These are phyloP conservation scores for Trypanosoma grayi DNA, from an alignment of 208 protist species.

Conservation along the genomic window DNA sequence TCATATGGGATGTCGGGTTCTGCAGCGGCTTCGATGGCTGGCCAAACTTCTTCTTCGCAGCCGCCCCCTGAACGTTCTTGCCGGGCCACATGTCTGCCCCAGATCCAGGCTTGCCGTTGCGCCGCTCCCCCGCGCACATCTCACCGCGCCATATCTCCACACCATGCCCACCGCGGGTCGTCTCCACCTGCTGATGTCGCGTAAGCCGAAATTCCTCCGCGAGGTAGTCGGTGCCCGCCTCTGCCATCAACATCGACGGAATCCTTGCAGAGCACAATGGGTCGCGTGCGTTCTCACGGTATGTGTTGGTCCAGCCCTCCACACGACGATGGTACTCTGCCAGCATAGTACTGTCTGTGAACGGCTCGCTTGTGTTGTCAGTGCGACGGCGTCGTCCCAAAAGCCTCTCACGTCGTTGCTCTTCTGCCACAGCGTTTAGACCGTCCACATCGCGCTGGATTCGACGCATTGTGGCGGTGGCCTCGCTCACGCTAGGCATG, in stretches of 20 bases:
- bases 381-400: slow-evolving; percentile 14
- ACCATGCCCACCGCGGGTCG: background rate
- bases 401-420: slow-evolving; percentile 59
- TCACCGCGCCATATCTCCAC: slow-evolving; percentile 18
- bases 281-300: slow-evolving; percentile 36
- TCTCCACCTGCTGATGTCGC: slow-evolving; percentile 9
- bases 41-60: slow-evolving; percentile 54
- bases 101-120: slow-evolving; percentile 2
- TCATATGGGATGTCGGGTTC: slow-evolving; percentile 42
- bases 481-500: slow-evolving; percentile 72
- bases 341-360: slow-evolving; percentile 23
- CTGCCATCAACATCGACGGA: slow-evolving; percentile 40
- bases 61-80: slow-evolving; percentile 26
- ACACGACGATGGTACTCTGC: slow-evolving; percentile 47
- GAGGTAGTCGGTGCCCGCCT: slow-evolving; percentile 70
- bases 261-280: slow-evolving; percentile 34
- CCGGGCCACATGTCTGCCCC: background rate
- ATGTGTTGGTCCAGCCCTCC: slow-evolving; percentile 45
- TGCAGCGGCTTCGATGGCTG: slow-evolving; percentile 41
- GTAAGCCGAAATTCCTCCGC: slow-evolving; percentile 35
- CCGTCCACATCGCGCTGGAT: slow-evolving; percentile 81
- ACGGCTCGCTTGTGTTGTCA: slow-evolving; percentile 18
- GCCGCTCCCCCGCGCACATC: background rate
- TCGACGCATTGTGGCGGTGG: slow-evolving; percentile 51
- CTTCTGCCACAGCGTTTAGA: slow-evolving; percentile 76